Evolutionary conservation across 2,329 filamentous ascomycete species (phyloP).

Genomic region (Alternaria ethzedia): DNA sequence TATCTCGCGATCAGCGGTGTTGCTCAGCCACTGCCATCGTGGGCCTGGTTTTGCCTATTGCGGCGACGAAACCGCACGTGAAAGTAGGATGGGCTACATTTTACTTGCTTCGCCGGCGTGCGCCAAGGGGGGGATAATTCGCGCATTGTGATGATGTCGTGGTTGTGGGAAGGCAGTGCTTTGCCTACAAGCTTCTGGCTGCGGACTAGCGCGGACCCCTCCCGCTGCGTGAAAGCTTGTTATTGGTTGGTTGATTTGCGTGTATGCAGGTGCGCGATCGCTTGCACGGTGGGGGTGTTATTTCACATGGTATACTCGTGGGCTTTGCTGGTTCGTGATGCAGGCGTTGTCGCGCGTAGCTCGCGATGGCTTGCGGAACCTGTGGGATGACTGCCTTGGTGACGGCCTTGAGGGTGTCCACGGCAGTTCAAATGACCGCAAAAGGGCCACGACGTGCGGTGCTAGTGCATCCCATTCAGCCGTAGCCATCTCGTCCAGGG

Average conservation of each 20-base stretch:
- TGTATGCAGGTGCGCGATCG: not conserved
- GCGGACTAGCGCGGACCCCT: not conserved
- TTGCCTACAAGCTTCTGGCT: not conserved
- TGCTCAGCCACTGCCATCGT: slow-evolving; percentile 1
- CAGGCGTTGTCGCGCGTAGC: not conserved
- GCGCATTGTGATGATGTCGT: not conserved
- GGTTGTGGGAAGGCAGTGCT: not conserved
- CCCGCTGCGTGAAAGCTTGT: not conserved
- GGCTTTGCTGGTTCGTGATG: not conserved
- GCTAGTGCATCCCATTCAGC: not conserved
- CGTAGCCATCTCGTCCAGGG: not conserved
- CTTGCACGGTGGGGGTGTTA: not conserved
- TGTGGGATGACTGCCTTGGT: not conserved
- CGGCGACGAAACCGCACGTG: not conserved
- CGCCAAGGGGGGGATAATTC: slow-evolving; percentile 2
- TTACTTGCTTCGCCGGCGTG: not conserved
- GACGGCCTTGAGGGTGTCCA: not conserved
- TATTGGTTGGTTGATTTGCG: not conserved
- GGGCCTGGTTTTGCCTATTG: not conserved
- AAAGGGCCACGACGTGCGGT: not conserved
- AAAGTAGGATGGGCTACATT: not conserved
- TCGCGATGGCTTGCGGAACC: not conserved
- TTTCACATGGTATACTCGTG: not conserved
- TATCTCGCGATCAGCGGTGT: not conserved
- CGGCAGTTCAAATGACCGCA: not conserved